Base-by-base conservation (phyloP, 805 yeast species). In the Saturnispora galanensis region DNA sequence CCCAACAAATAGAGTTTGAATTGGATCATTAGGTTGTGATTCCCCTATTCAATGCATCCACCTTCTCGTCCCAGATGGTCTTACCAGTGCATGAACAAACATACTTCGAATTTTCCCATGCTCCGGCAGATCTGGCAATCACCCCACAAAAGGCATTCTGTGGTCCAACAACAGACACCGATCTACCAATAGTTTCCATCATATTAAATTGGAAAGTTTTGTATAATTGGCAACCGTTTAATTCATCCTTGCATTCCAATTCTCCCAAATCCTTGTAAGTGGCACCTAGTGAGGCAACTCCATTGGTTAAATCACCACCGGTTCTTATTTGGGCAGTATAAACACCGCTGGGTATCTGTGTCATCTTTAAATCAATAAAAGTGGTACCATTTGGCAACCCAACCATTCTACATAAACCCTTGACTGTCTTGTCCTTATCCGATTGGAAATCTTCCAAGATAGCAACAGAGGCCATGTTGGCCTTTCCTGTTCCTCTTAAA, bases 51-150 rank as follows among this genome's bases (percentile, higher is more conserved):
- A 77, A 60, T 1, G 95, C 95, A 56, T 87, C 96, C 41, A 68
- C 63, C 45, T 97, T 71, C 62, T 90, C 98, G 60, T 93, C 88
- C 97, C 98, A 90, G 21, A 90, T 77, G 0, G 96, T 85, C 70
- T 88, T 87, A 13, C 98, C 98, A 12, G 90, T 80, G 63, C 97
- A 93, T 31, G 90, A 81, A 64, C 98, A 90, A 2, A 90, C 95
- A 48, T 79, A 79, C 64, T 90, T 90, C 53, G 83, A 85, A 64
- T 93, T 93, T 59, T 90, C 95, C 97, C 97, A 93, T 21, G 79
- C 84, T 12, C 98, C 98, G 1, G 98, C 97, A 55, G 94, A 83
- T 56, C 97, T 74, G 1, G 97, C 97, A 58, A 93, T 77, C 18
- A 90, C 95, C 29, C 98, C 97, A 41, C 69, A 58, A 13, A 72